A percentile compares a stretch with the other conserved stretches of the same genome.
These are phyloP conservation scores for Dactylellina drechsleri DNA, from an alignment of 2,329 filamentous ascomycete species.

Conservation along the genomic window DNA sequence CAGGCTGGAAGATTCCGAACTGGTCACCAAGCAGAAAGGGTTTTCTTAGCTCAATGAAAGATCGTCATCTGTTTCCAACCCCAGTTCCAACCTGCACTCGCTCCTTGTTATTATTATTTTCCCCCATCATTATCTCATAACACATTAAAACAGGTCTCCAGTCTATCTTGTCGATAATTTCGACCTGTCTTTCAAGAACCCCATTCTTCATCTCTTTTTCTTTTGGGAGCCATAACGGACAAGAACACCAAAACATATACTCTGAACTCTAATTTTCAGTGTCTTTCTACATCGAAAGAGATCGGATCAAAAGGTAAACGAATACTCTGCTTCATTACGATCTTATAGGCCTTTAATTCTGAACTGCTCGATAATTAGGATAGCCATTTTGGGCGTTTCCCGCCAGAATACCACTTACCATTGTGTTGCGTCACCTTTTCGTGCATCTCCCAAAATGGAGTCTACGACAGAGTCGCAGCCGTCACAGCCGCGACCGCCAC, in stretches of 20 bases:
- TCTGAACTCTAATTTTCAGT: neutral
- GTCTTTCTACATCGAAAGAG: neutral
- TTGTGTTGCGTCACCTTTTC: slow-evolving; percentile 15
- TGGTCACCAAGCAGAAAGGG: neutral
- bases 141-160: neutral
- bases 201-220: neutral
- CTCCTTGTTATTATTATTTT: slow-evolving; percentile 5
- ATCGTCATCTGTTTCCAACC: slow-evolving; percentile 21
- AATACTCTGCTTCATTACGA: neutral
- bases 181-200: neutral
- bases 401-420: slow-evolving; percentile 10
- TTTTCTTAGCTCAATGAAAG: neutral
- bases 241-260: too few relatives aligned
- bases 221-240: neutral
- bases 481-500: neutral
- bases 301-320: neutral
- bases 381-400: neutral
- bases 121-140: slow-evolving; percentile 17
- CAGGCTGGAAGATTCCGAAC: slow-evolving; percentile 13
- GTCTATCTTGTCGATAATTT: neutral
- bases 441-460: slow-evolving; percentile 20
- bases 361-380: neutral
- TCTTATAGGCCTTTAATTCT: neutral
- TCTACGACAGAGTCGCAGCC: slow-evolving; percentile 23
- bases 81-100: neutral